phyloP scores from a whole-genome alignment of 768 basidiomycete genomes.

The Leccinum subgranulosum region DNA sequence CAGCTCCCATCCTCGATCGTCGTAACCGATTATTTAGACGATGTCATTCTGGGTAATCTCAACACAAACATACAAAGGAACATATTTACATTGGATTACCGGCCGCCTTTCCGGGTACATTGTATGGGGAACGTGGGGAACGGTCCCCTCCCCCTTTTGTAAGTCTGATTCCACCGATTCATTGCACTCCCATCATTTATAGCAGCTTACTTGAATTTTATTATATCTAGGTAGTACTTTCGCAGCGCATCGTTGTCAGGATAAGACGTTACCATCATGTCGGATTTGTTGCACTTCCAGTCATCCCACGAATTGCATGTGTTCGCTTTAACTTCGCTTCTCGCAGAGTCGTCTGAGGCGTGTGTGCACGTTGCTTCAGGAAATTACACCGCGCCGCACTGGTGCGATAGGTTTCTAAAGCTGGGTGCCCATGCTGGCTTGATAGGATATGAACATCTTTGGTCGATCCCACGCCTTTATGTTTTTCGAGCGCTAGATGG shows the following conservation, averaged over 20 bases:
- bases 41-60: slow-evolving; percentile 56
- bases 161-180: slow-evolving; percentile 19
- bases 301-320: slow-evolving; percentile 56
- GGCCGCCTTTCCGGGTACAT: slow-evolving; percentile 39
- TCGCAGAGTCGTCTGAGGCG: slow-evolving; percentile 39
- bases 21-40: slow-evolving; percentile 69
- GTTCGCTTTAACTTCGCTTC: slow-evolving; percentile 45
- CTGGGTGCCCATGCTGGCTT: not conserved
- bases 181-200: not conserved
- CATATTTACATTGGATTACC: slow-evolving; percentile 25
- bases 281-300: slow-evolving; percentile 71
- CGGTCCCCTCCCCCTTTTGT: slow-evolving; percentile 47
- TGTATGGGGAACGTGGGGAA: slow-evolving; percentile 65
- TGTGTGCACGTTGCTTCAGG: slow-evolving; percentile 62
- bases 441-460: not conserved
- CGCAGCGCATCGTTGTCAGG: slow-evolving; percentile 20
- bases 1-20: slow-evolving; percentile 52
- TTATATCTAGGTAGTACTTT: slow-evolving; percentile 10
- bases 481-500: not conserved
- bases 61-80: slow-evolving; percentile 54
- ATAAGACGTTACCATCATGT: slow-evolving; percentile 63
- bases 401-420: slow-evolving; percentile 53
- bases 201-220: not conserved
- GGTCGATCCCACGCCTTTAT: slow-evolving; percentile 1
- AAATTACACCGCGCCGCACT: slow-evolving; percentile 51